Evolutionary conservation across 441 rosid species (phyloP), one percentile per base, ranked within the genome.

Genomic region (Arabidopsis lyrata): DNA sequence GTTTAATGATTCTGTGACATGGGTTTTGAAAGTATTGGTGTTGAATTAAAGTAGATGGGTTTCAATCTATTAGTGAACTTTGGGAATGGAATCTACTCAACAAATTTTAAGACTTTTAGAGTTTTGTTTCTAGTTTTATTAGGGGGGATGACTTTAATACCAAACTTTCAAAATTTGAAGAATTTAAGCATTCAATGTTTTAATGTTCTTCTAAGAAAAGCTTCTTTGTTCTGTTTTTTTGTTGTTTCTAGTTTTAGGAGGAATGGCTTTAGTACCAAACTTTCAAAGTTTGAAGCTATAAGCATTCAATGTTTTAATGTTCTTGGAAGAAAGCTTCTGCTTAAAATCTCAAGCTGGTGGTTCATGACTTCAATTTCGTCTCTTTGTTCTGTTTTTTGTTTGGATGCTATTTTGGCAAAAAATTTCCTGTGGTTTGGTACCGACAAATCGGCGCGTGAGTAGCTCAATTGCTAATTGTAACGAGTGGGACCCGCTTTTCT

Each of bases 361-460:
- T 59, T 41, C 41, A 59, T n/a, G 68, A 36, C 52, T 41, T 50
- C 5, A 15, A 12, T 68, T 42, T 34, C 32, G 57, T 32, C 53
- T 41, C 5, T 34, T 34, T 63, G 48, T 45, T 63, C 57, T 53
- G 34, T 8, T 15, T 45, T 42, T 34, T 38, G 50, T 42, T 54
- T 55, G 12, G 58, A 27, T 36, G 64, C 59, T 54, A 63, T 54
- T 68, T 62, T 53, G 59, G 74, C 45, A 45, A 62, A 45, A 62
- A 4, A 0, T 4, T 20, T 58, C 62, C 24, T 52, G 20, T 27
- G 22, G 75, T 45, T 62, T 47, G 75, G 75, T 69, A 76, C 79
- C 75, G 79, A 76, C 75, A 69, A 15, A 35, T 49, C 59, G 65
- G 75, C 75, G 70, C 70, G 70, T 62, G 79, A 68, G 38, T 55